Evolutionary conservation across 768 basidiomycete species (phyloP).

Genomic region (Glaciozyma antarctica): DNA sequence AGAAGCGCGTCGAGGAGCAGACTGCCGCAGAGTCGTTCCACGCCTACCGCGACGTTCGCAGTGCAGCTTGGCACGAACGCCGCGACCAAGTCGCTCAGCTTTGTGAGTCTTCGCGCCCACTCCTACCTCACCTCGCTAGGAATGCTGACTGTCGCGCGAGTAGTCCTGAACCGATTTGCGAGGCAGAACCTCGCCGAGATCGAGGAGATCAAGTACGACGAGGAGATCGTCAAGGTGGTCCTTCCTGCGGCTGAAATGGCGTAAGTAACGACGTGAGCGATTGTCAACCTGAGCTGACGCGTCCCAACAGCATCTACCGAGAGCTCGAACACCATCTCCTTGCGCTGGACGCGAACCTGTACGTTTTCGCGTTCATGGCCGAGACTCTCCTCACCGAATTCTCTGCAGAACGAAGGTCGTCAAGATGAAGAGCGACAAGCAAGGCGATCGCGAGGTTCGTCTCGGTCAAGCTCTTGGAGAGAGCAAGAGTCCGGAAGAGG

Average conservation of each 20-base stretch:
- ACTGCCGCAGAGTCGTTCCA: constrained; percentile 90
- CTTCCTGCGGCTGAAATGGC: constrained; percentile 76
- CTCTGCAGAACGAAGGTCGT: not conserved
- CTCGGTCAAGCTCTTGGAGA: constrained; percentile 77
- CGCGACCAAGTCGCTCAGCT: constrained; percentile 70
- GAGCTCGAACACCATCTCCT: constrained; percentile 88
- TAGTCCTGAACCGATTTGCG: constrained; percentile 39
- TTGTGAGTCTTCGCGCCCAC: constrained; percentile 37
- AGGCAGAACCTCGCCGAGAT: constrained; percentile 88
- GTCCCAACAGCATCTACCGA: constrained; percentile 56
- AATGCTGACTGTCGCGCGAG: not conserved
- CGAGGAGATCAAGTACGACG: constrained; percentile 78
- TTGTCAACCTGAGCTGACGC: not conserved
- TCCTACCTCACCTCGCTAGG: not conserved
- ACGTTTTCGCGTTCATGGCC: constrained; percentile 9
- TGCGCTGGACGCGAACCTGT: constrained; percentile 69
- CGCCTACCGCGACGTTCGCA: constrained; percentile 90
- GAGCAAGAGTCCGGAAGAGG: constrained; percentile 55
- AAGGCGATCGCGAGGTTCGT: constrained; percentile 66
- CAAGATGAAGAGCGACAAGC: constrained; percentile 43
- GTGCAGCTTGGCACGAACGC: constrained; percentile 81
- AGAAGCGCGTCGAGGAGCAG: constrained; percentile 73
- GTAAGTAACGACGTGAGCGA: constrained; percentile 40
- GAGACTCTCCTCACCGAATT: not conserved
- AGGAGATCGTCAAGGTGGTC: constrained; percentile 52